Evolutionary conservation across 2,329 filamentous ascomycete species (phyloP).

Genomic region (Herpotrichia juniperi): DNA sequence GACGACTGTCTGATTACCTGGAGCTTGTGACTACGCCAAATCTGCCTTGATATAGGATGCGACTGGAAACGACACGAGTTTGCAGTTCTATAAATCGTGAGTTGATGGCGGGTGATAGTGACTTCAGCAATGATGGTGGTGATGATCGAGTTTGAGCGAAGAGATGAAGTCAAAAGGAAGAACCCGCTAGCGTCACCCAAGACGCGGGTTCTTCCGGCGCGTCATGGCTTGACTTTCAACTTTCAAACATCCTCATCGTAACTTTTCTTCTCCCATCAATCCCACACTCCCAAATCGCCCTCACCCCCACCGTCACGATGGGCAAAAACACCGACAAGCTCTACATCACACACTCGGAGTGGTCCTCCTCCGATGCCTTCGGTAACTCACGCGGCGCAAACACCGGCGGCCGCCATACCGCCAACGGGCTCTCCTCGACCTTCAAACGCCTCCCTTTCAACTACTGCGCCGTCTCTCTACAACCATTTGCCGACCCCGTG

Average conservation of each 20-base stretch:
- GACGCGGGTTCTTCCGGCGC: too few relatives aligned
- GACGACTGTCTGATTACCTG: too few relatives aligned
- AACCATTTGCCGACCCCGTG: constrained; percentile 93
- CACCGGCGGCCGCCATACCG: constrained; percentile 59
- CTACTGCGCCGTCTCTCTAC: constrained; percentile 94
- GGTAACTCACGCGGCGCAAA: constrained; percentile 78
- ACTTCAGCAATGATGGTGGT: too few relatives aligned
- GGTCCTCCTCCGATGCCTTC: constrained; percentile 89
- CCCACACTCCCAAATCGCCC: background rate
- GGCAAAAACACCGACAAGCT: constrained; percentile 51
- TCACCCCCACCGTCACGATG: constrained; percentile 26
- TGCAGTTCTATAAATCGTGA: too few relatives aligned
- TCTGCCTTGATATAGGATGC: too few relatives aligned
- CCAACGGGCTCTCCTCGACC: constrained; percentile 58
- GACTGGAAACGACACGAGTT: too few relatives aligned
- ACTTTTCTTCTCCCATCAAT: background rate
- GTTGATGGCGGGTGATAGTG: too few relatives aligned
- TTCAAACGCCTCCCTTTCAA: constrained; percentile 96
- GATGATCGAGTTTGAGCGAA: background rate
- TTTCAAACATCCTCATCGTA: background rate
- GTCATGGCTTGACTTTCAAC: too few relatives aligned
- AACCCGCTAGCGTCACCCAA: too few relatives aligned
- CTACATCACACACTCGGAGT: constrained; percentile 93
- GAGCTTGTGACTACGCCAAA: too few relatives aligned
- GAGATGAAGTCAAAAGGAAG: too few relatives aligned